Percentiles rank a stretch among this genome's conserved stretches.
Evolutionary conservation across 768 basidiomycete genomes (phyloP).

Genomic region (Stropharia rugosoannulata): DNA sequence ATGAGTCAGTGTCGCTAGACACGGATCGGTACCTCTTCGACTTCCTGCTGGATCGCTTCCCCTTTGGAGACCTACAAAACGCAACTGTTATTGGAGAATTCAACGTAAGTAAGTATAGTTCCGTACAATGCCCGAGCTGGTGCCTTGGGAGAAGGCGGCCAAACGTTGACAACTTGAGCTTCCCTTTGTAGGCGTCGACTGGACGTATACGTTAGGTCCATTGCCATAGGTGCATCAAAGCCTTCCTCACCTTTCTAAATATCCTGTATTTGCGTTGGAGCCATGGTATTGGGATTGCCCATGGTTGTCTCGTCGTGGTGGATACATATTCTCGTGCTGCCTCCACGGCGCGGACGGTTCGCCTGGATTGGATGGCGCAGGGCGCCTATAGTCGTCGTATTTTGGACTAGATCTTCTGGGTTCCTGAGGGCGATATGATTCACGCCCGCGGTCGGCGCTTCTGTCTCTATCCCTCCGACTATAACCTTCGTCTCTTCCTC

Average conservation of each 20-base stretch:
- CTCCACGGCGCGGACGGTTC: slow-evolving; percentile 42
- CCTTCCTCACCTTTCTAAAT: background rate
- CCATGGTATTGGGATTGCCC: slow-evolving; percentile 19
- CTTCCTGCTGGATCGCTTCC: slow-evolving; percentile 54
- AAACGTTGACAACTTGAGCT: slow-evolving; percentile 55
- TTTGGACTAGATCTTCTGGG: slow-evolving; percentile 48
- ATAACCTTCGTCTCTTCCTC: slow-evolving; percentile 25
- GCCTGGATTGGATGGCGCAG: slow-evolving; percentile 32
- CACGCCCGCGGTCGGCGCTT: slow-evolving; percentile 16
- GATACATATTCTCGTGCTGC: slow-evolving; percentile 58
- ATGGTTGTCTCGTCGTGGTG: slow-evolving; percentile 34
- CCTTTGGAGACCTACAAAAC: slow-evolving; percentile 52
- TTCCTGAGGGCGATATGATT: slow-evolving; percentile 17
- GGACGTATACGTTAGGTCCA: slow-evolving; percentile 6
- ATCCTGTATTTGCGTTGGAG: background rate
- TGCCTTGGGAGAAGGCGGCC: slow-evolving; percentile 81
- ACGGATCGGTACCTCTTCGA: slow-evolving; percentile 58
- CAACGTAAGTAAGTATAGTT: background rate
- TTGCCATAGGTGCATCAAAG: background rate
- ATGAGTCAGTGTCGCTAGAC: slow-evolving; percentile 48
- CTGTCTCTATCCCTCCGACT: slow-evolving; percentile 18
- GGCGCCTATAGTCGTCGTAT: slow-evolving; percentile 58
- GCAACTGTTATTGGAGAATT: background rate
- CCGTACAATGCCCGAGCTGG: slow-evolving; percentile 57
- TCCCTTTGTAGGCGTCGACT: slow-evolving; percentile 76